Percentiles rank a stretch among this genome's conserved stretches.
Conservation (phyloP, 2,329 filamentous ascomycete species). For the Cadophora sp. region DNA sequence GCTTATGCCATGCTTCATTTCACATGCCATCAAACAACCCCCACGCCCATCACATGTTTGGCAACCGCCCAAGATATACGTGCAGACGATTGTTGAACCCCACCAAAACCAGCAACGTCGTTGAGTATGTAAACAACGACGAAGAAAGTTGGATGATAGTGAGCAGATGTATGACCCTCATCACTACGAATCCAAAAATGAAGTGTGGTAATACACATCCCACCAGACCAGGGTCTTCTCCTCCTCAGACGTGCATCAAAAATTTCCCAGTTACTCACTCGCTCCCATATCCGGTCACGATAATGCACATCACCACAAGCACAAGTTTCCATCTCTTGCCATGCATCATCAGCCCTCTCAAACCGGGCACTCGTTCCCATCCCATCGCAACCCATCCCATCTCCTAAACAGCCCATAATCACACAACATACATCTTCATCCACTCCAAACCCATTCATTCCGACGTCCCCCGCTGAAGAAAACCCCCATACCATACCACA, state of each 20-base stretch:
- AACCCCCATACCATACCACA: neutral
- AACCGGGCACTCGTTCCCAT: slow-evolving; percentile 8
- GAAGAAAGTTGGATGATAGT: too few species aligned
- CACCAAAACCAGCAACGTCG: slow-evolving; percentile 1
- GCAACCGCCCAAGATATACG: neutral
- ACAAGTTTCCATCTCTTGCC: neutral
- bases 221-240: neutral
- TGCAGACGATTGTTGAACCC: neutral
- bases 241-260: neutral
- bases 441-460: neutral
- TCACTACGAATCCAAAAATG: neutral
- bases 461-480: neutral
- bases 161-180: too few species aligned
- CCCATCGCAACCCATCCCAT: too few species aligned
- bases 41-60: neutral
- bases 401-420: neutral
- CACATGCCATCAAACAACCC: slow-evolving; percentile 17
- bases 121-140: neutral
- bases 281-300: too few species aligned
- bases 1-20: neutral
- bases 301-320: neutral
- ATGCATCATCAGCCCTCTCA: neutral
- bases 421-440: neutral
- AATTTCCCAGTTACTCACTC: neutral
- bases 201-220: slow-evolving; percentile 13